Evolutionary conservation across 495 filamentous ascomycete genomes (phyloP).

Genomic region (Clavariopsis aquatica): DNA sequence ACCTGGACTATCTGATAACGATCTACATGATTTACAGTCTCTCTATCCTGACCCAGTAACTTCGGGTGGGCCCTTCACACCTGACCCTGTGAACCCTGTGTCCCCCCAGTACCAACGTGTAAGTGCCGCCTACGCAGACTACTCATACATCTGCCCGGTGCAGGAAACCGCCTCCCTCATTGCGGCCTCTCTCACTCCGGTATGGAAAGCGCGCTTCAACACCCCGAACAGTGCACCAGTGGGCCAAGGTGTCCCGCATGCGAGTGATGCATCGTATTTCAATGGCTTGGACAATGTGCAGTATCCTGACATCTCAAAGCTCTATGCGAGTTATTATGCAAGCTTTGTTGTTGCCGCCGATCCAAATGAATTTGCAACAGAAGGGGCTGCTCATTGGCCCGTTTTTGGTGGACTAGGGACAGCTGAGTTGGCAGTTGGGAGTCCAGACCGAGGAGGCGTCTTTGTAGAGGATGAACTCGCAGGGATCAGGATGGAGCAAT

Average conservation of each 20-base stretch:
- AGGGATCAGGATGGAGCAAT: slow-evolving; percentile 23
- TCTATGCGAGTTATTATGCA: slow-evolving; percentile 20
- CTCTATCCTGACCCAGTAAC: slow-evolving; percentile 25
- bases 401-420: slow-evolving; percentile 13
- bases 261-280: slow-evolving; percentile 21
- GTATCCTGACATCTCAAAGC: slow-evolving; percentile 15
- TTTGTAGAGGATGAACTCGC: slow-evolving; percentile 9
- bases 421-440: slow-evolving; percentile 17
- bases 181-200: neutral
- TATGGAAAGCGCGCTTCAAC: slow-evolving; percentile 35
- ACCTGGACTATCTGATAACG: slow-evolving; percentile 12
- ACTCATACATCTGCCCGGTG: slow-evolving; percentile 29
- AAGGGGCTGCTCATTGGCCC: slow-evolving; percentile 17
- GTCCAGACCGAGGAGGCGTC: slow-evolving; percentile 11
- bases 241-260: slow-evolving; percentile 22
- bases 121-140: slow-evolving; percentile 28
- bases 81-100: slow-evolving; percentile 2
- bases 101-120: slow-evolving; percentile 22
- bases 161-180: slow-evolving; percentile 20
- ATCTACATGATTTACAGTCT: slow-evolving; percentile 16
- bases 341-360: slow-evolving; percentile 22
- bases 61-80: neutral
- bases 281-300: slow-evolving; percentile 19
- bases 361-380: slow-evolving; percentile 19
- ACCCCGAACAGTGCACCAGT: slow-evolving; percentile 10